A percentile compares a stretch with the other conserved stretches of the same genome.
Conservation (phyloP, 495 filamentous ascomycete genomes). For the Neurospora sp. region DNA sequence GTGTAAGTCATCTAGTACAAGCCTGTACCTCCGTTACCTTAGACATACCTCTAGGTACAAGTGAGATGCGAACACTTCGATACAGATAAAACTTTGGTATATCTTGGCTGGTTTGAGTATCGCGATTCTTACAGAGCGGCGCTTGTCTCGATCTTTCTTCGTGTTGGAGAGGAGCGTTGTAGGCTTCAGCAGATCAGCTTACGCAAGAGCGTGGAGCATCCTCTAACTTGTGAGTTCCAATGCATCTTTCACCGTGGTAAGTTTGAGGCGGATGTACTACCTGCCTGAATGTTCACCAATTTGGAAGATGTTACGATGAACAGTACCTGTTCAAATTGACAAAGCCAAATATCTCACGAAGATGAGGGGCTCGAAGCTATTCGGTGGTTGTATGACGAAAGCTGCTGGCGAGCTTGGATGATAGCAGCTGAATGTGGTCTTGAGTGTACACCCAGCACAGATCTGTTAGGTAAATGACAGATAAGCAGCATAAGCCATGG, state of each 20-base stretch:
- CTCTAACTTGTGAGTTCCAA: neutral
- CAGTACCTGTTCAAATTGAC: neutral
- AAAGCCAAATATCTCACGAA: neutral
- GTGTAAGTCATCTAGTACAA: neutral
- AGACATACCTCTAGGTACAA: neutral
- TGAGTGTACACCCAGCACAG: neutral
- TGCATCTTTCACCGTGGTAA: neutral
- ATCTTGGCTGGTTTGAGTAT: neutral
- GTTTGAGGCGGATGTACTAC: neutral
- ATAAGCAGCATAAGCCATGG: neutral
- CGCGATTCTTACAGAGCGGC: neutral
- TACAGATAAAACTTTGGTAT: neutral
- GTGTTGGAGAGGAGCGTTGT: neutral
- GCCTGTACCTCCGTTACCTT: neutral
- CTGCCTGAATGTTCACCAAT: neutral
- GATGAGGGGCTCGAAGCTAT: neutral
- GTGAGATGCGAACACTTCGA: neutral
- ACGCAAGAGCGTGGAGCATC: neutral
- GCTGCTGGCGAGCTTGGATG: neutral
- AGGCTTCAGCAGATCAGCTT: neutral
- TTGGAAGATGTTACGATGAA: neutral
- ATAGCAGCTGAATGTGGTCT: neutral
- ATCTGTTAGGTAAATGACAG: neutral
- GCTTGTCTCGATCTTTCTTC: neutral
- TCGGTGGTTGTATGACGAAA: neutral